Conservation (phyloP, 1,139 yeast genomes). For the Yamadazyma diddensiae region DNA sequence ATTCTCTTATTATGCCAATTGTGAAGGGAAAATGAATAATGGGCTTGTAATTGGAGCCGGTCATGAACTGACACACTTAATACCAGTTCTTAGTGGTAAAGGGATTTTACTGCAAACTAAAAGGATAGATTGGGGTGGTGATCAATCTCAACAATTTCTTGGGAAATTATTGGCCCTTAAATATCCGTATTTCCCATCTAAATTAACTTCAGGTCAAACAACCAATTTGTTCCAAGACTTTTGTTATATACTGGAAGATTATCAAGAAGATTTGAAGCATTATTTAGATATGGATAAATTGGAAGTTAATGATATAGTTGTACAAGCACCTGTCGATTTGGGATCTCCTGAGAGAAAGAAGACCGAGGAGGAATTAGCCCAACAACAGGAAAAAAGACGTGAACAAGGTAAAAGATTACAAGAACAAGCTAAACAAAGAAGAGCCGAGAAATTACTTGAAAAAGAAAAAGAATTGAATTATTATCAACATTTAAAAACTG, state of each 20-base stretch:
- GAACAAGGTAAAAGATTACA: slow-evolving; percentile 89
- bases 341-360: slow-evolving; percentile 51
- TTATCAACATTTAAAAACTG: slow-evolving; percentile 56
- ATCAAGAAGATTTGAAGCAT: slow-evolving; percentile 56
- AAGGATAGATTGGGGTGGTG: slow-evolving; percentile 92
- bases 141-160: slow-evolving; percentile 63
- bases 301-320: slow-evolving; percentile 64
- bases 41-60: slow-evolving; percentile 85
- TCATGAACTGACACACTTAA: slow-evolving; percentile 75
- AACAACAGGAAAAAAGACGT: slow-evolving; percentile 74
- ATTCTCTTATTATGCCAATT: slow-evolving; percentile 64
- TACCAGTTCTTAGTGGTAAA: slow-evolving; percentile 71
- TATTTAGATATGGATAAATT: slow-evolving; percentile 62
- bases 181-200: slow-evolving; percentile 88
- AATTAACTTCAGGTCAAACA: slow-evolving; percentile 61
- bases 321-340: slow-evolving; percentile 76
- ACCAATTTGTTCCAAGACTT: slow-evolving; percentile 67
- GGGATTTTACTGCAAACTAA: slow-evolving; percentile 70
- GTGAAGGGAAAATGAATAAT: slow-evolving; percentile 23
- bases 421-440: slow-evolving; percentile 85
- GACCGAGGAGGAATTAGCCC: slow-evolving; percentile 74
- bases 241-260: slow-evolving; percentile 74
- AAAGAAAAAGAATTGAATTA: slow-evolving; percentile 80
- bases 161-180: slow-evolving; percentile 67
- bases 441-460: slow-evolving; percentile 75